These are phyloP conservation scores for Furcasterigmium furcatum DNA, from an alignment of 2,329 filamentous ascomycete species.

Conservation along the genomic window DNA sequence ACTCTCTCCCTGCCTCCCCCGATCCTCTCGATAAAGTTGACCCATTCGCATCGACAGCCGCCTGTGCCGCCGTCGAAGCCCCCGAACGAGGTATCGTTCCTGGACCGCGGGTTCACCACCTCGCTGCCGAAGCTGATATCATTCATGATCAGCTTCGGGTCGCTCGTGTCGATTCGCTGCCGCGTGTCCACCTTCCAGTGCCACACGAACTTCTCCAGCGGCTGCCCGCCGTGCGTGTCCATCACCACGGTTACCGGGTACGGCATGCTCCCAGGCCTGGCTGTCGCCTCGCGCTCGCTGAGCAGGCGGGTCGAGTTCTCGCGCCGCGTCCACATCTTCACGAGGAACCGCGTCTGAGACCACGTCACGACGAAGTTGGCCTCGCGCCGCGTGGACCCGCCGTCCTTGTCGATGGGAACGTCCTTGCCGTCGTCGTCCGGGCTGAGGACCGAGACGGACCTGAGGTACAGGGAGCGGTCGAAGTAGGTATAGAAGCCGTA, in stretches of 20 bases:
- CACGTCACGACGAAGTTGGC: conserved; percentile 56
- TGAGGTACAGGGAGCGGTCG: conserved; percentile 80
- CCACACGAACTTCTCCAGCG: conserved; percentile 49
- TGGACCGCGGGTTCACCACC: conserved; percentile 47
- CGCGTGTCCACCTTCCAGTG: conserved; percentile 46
- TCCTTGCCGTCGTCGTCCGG: conserved; percentile 28
- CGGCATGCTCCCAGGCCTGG: conserved; percentile 56
- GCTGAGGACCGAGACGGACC: conserved; percentile 49
- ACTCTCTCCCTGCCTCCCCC: too few species aligned
- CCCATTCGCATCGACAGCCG: conserved; percentile 60
- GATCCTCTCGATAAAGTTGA: conserved; percentile 41
- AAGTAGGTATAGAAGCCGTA: conserved; percentile 95
- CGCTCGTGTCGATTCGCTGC: conserved; percentile 38
- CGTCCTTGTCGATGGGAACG: conserved; percentile 47
- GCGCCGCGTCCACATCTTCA: conserved; percentile 62
- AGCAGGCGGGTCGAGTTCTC: conserved; percentile 40
- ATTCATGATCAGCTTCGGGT: conserved; percentile 43
- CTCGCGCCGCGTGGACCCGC: conserved; percentile 50
- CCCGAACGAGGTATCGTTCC: conserved; percentile 44
- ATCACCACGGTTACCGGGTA: conserved; percentile 60
- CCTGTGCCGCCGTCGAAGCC: conserved; percentile 62
- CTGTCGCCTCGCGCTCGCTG: conserved; percentile 25
- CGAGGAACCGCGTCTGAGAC: conserved; percentile 58
- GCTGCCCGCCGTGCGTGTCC: conserved; percentile 60
- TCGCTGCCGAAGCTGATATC: conserved; percentile 47